Conservation (phyloP, 2,329 filamentous ascomycete species). For the Stagonosporopsis vannaccii region DNA sequence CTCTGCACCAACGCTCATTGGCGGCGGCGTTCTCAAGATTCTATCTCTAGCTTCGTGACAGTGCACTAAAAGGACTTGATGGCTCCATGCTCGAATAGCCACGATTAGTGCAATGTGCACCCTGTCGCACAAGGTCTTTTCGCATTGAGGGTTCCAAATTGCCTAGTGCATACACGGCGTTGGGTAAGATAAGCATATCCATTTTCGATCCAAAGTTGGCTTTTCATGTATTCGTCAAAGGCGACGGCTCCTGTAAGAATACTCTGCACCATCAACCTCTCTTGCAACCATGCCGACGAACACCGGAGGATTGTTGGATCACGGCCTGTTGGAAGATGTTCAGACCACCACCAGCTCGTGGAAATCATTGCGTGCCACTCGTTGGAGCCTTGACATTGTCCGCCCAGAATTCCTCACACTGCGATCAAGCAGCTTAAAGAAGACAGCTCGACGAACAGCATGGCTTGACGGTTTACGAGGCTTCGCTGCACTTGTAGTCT, state of each 20-base stretch:
- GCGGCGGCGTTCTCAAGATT: background rate
- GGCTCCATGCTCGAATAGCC: background rate
- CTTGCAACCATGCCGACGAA: constrained; percentile 37
- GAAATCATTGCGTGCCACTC: constrained; percentile 35
- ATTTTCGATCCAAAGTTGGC: background rate
- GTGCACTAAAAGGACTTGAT: background rate
- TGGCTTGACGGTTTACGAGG: constrained; percentile 70
- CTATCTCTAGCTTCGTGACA: background rate
- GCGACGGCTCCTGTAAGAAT: background rate
- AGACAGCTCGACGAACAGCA: constrained; percentile 36
- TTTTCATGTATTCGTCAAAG: background rate
- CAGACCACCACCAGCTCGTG: constrained; percentile 33
- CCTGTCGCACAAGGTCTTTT: background rate
- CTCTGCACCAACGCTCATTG: constrained; percentile 1
- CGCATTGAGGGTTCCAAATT: constrained; percentile 4
- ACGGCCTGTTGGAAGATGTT: constrained; percentile 34
- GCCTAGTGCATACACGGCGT: constrained; percentile 1
- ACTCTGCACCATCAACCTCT: background rate
- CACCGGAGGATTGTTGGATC: constrained; percentile 38
- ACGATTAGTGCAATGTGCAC: background rate
- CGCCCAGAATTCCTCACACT: constrained; percentile 42
- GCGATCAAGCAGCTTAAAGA: constrained; percentile 30
- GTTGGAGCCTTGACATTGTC: constrained; percentile 42
- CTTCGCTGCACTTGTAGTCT: constrained; percentile 72
- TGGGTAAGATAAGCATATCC: background rate